phyloP scores from a whole-genome alignment of 2,329 filamentous ascomycete species.

The Teratosphaeria viscida region DNA sequence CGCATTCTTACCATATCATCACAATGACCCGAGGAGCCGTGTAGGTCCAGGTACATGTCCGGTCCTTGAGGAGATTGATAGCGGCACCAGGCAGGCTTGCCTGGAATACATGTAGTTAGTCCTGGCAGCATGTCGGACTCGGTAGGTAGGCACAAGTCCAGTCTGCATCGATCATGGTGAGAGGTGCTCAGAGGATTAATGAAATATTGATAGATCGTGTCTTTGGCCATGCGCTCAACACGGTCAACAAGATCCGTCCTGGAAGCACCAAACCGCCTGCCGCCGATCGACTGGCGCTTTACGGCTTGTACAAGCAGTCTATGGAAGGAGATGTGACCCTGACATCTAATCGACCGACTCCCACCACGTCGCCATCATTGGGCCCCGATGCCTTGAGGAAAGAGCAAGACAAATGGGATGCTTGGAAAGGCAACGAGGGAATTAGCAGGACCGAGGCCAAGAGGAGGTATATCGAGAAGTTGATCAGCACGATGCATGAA shows the following conservation, averaged over 20 bases:
- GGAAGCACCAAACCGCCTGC: slow-evolving; percentile 82
- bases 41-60: neutral
- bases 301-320: slow-evolving; percentile 97
- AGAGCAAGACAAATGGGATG: slow-evolving; percentile 53
- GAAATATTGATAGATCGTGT: slow-evolving; percentile 62
- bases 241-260: slow-evolving; percentile 94
- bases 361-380: slow-evolving; percentile 8
- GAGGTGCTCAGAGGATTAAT: neutral
- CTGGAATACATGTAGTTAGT: neutral
- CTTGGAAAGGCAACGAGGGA: slow-evolving; percentile 82
- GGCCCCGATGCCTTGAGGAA: slow-evolving; percentile 16
- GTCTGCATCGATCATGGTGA: neutral
- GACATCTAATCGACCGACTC: slow-evolving; percentile 63
- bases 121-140: slow-evolving; percentile 3
- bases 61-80: neutral
- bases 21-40: neutral
- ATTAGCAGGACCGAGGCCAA: slow-evolving; percentile 73
- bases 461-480: slow-evolving; percentile 75
- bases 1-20: neutral
- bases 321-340: slow-evolving; percentile 98
- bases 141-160: slow-evolving; percentile 3
- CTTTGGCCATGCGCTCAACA: slow-evolving; percentile 97
- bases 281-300: slow-evolving; percentile 75
- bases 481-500: slow-evolving; percentile 94
- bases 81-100: neutral